Conservation (phyloP, 2,329 filamentous ascomycete genomes). For the Emergomyces orientalis region DNA sequence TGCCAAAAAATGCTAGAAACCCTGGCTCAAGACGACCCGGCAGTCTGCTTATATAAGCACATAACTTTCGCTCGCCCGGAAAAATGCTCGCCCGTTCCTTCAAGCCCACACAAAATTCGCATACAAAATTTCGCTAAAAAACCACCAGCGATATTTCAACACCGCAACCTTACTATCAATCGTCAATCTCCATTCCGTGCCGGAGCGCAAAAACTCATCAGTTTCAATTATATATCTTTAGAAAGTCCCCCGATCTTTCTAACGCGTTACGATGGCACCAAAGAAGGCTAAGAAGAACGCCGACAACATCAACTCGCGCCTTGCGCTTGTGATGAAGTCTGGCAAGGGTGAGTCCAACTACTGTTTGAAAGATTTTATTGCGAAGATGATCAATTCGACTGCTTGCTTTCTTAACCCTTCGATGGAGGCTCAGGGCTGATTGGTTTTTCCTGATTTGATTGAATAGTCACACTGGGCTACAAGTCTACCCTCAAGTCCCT, state of each 20-base stretch:
- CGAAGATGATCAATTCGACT: neutral
- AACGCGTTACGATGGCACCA: constrained; percentile 51
- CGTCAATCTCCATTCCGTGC: constrained; percentile 16
- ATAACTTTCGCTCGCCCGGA: neutral
- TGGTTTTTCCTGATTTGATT: neutral
- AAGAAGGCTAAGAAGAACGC: constrained; percentile 69
- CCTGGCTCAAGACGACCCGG: too few relatives aligned
- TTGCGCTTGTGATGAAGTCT: constrained; percentile 60
- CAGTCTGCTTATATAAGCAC: neutral
- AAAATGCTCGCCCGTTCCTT: neutral
- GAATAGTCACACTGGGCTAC: constrained; percentile 73
- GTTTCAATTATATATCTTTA: constrained; percentile 11
- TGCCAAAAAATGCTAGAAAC: neutral
- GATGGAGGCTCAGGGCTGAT: neutral
- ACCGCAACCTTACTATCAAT: neutral
- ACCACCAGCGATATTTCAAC: neutral
- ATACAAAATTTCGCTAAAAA: neutral
- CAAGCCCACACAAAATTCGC: neutral
- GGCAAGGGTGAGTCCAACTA: constrained; percentile 42
- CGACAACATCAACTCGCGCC: constrained; percentile 65
- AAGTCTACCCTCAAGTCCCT: constrained; percentile 85
- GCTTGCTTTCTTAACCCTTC: constrained; percentile 4
- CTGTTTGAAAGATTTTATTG: neutral
- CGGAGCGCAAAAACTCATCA: constrained; percentile 28
- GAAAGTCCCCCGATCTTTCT: constrained; percentile 20